Evolutionary conservation across 257 asterid genomes (phyloP).

Genomic region (Scutellaria barbata): DNA sequence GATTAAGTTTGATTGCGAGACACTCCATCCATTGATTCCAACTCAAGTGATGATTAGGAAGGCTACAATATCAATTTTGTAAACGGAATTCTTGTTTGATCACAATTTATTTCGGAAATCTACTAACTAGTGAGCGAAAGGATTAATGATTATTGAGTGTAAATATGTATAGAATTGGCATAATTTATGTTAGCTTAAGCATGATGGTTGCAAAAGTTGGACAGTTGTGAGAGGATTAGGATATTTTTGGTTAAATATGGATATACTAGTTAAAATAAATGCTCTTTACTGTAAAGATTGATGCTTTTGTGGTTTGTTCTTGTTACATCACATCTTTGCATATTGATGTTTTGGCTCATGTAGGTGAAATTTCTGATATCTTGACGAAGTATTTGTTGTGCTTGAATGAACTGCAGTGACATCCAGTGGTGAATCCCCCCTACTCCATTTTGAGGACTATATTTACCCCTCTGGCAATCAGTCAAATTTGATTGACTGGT

Average conservation of each 20-base stretch:
- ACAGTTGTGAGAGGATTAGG: background rate
- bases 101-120: background rate
- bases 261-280: background rate
- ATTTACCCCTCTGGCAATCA: slow-evolving; percentile 64
- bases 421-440: slow-evolving; percentile 35
- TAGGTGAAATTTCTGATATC: slow-evolving; percentile 15
- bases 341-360: background rate
- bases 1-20: background rate
- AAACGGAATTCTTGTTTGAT: slow-evolving; percentile 16
- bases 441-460: slow-evolving; percentile 32
- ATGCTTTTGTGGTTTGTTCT: background rate
- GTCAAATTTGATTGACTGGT: slow-evolving; percentile 69
- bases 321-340: background rate
- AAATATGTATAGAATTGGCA: background rate
- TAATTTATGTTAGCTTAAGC: background rate
- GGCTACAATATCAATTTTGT: background rate
- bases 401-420: slow-evolving; percentile 39
- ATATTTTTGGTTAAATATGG: background rate
- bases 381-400: background rate
- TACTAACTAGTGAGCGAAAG: background rate
- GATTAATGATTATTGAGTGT: background rate
- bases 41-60: too few relatives aligned
- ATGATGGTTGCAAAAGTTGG: background rate
- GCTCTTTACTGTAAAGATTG: slow-evolving; percentile 1
- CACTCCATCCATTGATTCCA: too few relatives aligned